Evolutionary conservation across 129 eudicot genomes (phyloP), one percentile per base, ranked within the genome.

Genomic region (Heracleum sosnowskyi): DNA sequence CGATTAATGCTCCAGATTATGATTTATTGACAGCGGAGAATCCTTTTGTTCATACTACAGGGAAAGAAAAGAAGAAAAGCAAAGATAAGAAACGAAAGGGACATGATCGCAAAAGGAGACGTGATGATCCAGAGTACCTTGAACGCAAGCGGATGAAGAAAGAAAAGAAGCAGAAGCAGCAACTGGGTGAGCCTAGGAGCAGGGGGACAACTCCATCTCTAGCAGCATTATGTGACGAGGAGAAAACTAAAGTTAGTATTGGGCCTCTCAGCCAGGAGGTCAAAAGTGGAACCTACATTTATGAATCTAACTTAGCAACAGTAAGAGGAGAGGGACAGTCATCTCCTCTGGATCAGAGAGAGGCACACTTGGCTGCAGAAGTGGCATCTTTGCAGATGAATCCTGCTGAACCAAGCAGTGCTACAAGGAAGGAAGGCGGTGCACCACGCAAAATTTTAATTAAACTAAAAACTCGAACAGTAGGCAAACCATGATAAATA

Each of bases 161-260:
- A 86, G 96, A 88, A 85, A 91, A 88, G 89, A 94, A 89, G 69
- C 80, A 88, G 44, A 91, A 90, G 73, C 91, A 95, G 83, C 94
- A 90, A 80, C 37, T 86, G 81, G 91, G 89, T 22, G 91, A 90
- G 60, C 46, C 84, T 57, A 45, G 69, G 76, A 76, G 80, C 2
- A 83, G 76, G 36, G 83, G 24, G 46, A 51, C 83, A 16, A 83
- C 75, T 26, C 62, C 76, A 26, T 73, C 89, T 36, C 34, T 76
- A 24, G 33, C 47, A 17, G 88, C 81, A 24, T n/a, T 81, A 69
- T 71, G 74, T 46, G 74, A 76, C 37, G 57, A 78, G 46, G 89
- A 68, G 60, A 68, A 68, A 44, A 40, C 74, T 0, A 90, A 70
- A 63, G 79, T 37, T 47, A 70, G 60, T 34, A 26, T 55, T 37